Base-by-base conservation (phyloP, 345 rosid species). In the Arabis alpina region DNA sequence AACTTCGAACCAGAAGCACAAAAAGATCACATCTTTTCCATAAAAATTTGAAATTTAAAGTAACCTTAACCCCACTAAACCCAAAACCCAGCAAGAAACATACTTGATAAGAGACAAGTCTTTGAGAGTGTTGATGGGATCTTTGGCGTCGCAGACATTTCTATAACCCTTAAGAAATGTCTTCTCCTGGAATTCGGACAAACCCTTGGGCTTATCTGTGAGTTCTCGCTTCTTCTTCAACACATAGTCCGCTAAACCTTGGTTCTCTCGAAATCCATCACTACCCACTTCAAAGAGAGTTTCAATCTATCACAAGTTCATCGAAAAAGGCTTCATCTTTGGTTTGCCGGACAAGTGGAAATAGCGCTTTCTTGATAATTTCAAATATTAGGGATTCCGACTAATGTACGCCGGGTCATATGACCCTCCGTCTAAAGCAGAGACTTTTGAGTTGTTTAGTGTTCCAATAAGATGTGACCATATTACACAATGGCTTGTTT, bases 51-150 rank as follows among this genome's bases (percentile, higher is more conserved):
- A 7, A 36, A 8, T 6, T 4, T 7, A 36, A 36, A 36, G 3
- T 10, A 2, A 36, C 9, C 39, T 7, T 2, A 8, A 36, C 16
- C 49, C 68, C 43, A 27, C 9, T 36, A 7, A 7, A 36, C 40
- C 40, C 10, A 36, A 36, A 36, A 36, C 10, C 2, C 40, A 34
- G 7, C 10, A 36, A 36, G 40, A 71, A 16, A 32, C 86, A 56
- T 80, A 89, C 99, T 91, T 93, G 77, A 90, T 71, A 65, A 69
- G 84, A 47, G 89, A 86, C 52, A 94, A 82, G 47, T 91, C 91
- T 76, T 86, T 94, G 79, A 89, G 90, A 14, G 88, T 81, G 54
- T 64, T 63, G 58, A 89, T 85, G 16, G 91, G 84, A 57, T 55
- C 68, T 61, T 80, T 80, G 32, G 90, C 60, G 11, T 68, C 77